phyloP scores from a whole-genome alignment of 768 basidiomycete species.

The Serpula lacrymans region DNA sequence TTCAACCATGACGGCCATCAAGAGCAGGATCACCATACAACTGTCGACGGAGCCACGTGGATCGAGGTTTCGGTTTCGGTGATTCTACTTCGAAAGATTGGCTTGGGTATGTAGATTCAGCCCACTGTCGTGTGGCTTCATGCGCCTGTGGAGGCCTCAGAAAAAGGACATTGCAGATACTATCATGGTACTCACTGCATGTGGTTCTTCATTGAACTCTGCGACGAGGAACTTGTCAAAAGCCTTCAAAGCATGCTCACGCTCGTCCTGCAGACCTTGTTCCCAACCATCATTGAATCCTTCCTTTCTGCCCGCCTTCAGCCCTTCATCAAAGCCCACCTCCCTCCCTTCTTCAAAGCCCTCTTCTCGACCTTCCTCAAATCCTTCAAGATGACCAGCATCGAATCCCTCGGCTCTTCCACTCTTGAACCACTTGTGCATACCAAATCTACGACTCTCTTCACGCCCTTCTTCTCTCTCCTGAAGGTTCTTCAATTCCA shows the following conservation, averaged over 20 bases:
- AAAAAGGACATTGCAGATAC: not conserved
- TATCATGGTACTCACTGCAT: conserved; percentile 19
- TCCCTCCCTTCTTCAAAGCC: conserved; percentile 41
- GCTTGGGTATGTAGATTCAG: conserved; percentile 10
- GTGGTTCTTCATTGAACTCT: conserved; percentile 33
- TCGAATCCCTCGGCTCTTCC: conserved; percentile 44
- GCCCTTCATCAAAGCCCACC: conserved; percentile 35
- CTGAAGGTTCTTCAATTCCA: conserved; percentile 42
- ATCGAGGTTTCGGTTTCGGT: too few relatives aligned
- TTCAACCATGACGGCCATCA: not conserved
- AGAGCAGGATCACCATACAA: conserved; percentile 9
- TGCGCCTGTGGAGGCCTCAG: conserved; percentile 19
- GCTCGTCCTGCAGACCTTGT: conserved; percentile 46
- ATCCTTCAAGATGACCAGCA: conserved; percentile 45
- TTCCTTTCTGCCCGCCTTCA: conserved; percentile 24
- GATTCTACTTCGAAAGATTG: too few relatives aligned
- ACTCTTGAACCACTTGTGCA: conserved; percentile 43
- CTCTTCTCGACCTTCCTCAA: conserved; percentile 39
- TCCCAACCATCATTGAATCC: conserved; percentile 32
- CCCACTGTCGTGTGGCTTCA: conserved; percentile 22
- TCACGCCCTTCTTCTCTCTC: conserved; percentile 40
- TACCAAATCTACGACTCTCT: conserved; percentile 37
- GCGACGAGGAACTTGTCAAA: conserved; percentile 55
- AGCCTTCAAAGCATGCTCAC: conserved; percentile 49
- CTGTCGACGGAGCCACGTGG: conserved; percentile 19